Conservation (phyloP, 2,329 filamentous ascomycete genomes). For the Emericellopsis cladophorae region DNA sequence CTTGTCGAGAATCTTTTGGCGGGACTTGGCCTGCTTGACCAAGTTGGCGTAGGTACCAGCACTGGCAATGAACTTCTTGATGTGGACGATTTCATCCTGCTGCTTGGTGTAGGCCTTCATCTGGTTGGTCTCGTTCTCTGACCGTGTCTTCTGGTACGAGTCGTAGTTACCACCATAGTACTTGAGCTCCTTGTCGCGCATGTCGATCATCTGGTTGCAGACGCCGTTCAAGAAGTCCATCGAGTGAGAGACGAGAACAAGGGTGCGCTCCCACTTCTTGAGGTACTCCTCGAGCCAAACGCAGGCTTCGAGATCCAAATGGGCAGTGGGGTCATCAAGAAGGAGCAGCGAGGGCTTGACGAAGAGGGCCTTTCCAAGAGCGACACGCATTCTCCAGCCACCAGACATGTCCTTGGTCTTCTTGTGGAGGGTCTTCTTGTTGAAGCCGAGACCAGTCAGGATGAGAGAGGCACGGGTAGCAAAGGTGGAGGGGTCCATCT, state of each 20-base stretch:
- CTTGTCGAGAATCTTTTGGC: constrained; percentile 99
- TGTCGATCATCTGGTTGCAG: constrained; percentile 96
- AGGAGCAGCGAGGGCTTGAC: constrained; percentile 93
- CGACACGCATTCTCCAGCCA: constrained; percentile 99
- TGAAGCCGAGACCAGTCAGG: constrained; percentile 96
- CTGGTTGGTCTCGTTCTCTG: constrained; percentile 94
- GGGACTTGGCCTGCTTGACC: constrained; percentile 95
- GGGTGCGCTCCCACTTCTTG: constrained; percentile 98
- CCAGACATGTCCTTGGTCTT: constrained; percentile 99
- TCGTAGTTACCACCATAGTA: constrained; percentile 99
- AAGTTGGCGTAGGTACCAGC: constrained; percentile 99
- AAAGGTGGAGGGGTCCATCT: constrained; percentile 97
- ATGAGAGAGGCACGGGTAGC: constrained; percentile 91
- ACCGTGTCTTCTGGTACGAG: constrained; percentile 86
- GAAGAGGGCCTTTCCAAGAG: constrained; percentile 92
- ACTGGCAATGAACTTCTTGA: constrained; percentile 99
- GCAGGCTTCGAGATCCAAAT: constrained; percentile 98
- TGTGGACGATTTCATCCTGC: constrained; percentile 97
- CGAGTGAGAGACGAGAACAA: constrained; percentile 93
- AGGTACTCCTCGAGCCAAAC: constrained; percentile 99
- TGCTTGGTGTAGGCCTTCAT: constrained; percentile 99
- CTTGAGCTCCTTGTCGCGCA: constrained; percentile 75
- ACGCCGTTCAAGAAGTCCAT: constrained; percentile 99
- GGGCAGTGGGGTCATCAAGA: constrained; percentile 95
- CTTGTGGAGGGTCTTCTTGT: constrained; percentile 95